phyloP scores from a whole-genome alignment of 176 grass and related monocot species.

The Olyra latifolia region DNA sequence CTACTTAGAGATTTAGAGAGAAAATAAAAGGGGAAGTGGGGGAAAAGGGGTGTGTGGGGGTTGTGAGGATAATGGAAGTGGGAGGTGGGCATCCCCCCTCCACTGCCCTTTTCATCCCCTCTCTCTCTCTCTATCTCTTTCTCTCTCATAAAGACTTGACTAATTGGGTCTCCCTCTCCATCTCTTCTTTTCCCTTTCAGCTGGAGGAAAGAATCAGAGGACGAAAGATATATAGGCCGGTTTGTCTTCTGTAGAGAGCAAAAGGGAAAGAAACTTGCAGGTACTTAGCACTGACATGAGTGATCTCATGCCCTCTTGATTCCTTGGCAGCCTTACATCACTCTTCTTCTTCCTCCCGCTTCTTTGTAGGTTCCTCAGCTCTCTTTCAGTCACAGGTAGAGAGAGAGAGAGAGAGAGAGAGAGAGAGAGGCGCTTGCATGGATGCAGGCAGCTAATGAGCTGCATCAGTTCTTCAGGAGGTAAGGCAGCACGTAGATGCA shows the following conservation, averaged over 20 bases:
- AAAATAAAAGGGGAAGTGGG: slow-evolving; percentile 44
- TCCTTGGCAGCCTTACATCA: slow-evolving; percentile 45
- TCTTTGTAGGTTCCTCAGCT: slow-evolving; percentile 54
- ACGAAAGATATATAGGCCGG: slow-evolving; percentile 46
- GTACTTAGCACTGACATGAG: slow-evolving; percentile 72
- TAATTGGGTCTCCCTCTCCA: slow-evolving; percentile 45
- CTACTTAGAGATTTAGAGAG: slow-evolving; percentile 40
- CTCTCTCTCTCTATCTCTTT: slow-evolving; percentile 34
- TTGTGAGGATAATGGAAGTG: slow-evolving; percentile 82
- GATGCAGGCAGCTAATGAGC: slow-evolving; percentile 47
- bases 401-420: slow-evolving; percentile 14
- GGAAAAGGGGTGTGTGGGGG: slow-evolving; percentile 36
- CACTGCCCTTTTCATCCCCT: slow-evolving; percentile 42
- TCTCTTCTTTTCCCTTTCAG: slow-evolving; percentile 78
- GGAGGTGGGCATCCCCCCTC: slow-evolving; percentile 78
- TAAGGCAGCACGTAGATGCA: slow-evolving; percentile 43
- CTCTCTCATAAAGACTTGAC: slow-evolving; percentile 47
- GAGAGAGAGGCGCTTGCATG: slow-evolving; percentile 46
- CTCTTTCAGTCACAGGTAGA: slow-evolving; percentile 34
- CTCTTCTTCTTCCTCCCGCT: slow-evolving; percentile 37
- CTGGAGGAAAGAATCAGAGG: slow-evolving; percentile 42
- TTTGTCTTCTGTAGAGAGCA: slow-evolving; percentile 58
- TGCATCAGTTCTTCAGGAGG: slow-evolving; percentile 54
- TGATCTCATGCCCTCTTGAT: slow-evolving; percentile 59
- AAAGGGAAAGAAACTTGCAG: slow-evolving; percentile 72